Evolutionary conservation across 192 early-diverging fungal genomes (phyloP).

Genomic region (Umbelopsis sp.): DNA sequence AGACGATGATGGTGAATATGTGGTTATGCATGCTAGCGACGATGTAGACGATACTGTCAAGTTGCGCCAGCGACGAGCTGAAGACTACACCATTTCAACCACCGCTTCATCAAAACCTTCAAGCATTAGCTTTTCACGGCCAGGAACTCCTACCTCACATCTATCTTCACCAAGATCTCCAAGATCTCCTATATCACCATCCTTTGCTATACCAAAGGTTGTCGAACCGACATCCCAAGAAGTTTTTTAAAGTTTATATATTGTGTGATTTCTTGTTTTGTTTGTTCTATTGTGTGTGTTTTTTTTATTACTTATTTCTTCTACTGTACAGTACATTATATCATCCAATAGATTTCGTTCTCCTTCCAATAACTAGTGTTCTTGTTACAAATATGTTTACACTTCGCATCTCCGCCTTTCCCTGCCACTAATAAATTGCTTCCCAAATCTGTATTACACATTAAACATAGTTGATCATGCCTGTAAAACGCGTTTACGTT

Average conservation of each 20-base stretch:
- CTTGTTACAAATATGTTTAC: neutral
- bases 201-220: neutral
- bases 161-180: neutral
- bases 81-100: neutral
- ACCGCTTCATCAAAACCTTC: neutral
- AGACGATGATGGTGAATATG: neutral
- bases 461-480: neutral
- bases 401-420: neutral
- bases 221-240: neutral
- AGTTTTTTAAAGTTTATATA: conserved; percentile 1
- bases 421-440: neutral
- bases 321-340: conserved; percentile 15
- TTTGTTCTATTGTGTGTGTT: too few species aligned
- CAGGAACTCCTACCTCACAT: neutral
- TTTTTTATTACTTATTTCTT: neutral
- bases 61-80: neutral
- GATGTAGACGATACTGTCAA: neutral
- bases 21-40: neutral
- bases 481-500: neutral
- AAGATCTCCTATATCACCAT: neutral
- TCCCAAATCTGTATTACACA: neutral
- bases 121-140: neutral
- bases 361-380: neutral
- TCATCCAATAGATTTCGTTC: conserved; percentile 4
- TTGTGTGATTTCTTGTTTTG: neutral